These are phyloP conservation scores for Pythium scleroteichum DNA, from an alignment of 352 stramenopile genomes.

Conservation along the genomic window DNA sequence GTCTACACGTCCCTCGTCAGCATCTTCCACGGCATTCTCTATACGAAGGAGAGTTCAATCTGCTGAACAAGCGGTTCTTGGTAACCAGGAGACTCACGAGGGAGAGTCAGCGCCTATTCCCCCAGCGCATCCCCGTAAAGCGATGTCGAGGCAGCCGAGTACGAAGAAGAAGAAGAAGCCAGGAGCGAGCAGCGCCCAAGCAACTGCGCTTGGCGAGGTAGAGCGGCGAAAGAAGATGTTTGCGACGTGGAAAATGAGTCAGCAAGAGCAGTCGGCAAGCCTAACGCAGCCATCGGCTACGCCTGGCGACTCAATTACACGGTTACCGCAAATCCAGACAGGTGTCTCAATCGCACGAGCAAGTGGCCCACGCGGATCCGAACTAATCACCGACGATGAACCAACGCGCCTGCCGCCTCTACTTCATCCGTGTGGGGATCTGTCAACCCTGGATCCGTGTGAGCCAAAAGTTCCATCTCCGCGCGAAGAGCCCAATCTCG, in stretches of 20 bases:
- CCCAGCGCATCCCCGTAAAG: background rate
- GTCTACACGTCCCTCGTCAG: constrained; percentile 22
- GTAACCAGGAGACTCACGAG: constrained; percentile 31
- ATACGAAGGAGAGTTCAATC: constrained; percentile 2
- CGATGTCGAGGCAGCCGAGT: constrained; percentile 13
- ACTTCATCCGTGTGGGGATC: background rate
- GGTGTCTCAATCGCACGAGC: background rate
- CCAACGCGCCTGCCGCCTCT: constrained; percentile 15
- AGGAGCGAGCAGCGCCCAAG: constrained; percentile 37
- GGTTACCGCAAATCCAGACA: constrained; percentile 1
- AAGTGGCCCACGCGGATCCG: too few species aligned
- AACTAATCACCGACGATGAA: background rate
- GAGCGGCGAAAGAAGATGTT: constrained; percentile 76
- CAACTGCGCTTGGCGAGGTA: constrained; percentile 54
- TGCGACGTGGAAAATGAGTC: constrained; percentile 64
- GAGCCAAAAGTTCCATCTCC: constrained; percentile 7
- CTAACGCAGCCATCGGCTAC: constrained; percentile 13
- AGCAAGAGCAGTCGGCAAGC: constrained; percentile 9
- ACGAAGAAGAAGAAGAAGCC: constrained; percentile 41
- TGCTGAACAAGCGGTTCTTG: background rate
- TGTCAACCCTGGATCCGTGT: background rate
- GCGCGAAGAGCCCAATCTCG: constrained; percentile 28
- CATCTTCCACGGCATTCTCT: constrained; percentile 16
- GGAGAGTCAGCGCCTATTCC: background rate
- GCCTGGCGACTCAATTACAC: background rate